A percentile compares a stretch with the other conserved stretches of the same genome.
Evolutionary conservation across 1,284 basidiomycete species (phyloP).

Genomic region (Anthracocystis setariae): DNA sequence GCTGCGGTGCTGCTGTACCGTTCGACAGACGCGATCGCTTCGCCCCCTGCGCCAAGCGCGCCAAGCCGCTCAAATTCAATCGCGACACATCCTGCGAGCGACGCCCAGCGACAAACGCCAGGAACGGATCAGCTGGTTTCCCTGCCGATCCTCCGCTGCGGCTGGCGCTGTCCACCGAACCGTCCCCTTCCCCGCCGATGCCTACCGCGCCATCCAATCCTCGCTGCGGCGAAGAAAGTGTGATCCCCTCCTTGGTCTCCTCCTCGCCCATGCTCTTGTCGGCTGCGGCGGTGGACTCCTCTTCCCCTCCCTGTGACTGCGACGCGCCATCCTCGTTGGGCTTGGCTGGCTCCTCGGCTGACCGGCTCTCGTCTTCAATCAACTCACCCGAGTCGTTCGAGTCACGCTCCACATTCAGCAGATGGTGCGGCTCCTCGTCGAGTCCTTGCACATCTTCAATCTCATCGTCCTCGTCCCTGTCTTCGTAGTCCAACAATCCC

Average conservation of each 20-base stretch:
- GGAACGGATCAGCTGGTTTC: conserved; percentile 48
- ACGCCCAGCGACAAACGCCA: conserved; percentile 53
- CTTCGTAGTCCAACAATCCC: conserved; percentile 47
- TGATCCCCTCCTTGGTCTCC: conserved; percentile 10
- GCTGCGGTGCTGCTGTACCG: conserved; percentile 12
- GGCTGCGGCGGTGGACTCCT: conserved; percentile 16
- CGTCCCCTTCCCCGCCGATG: conserved; percentile 4
- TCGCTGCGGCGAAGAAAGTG: conserved; percentile 47
- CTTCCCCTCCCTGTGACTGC: neutral
- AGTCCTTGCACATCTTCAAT: conserved; percentile 30
- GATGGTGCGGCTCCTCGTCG: conserved; percentile 48
- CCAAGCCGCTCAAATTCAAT: conserved; percentile 8
- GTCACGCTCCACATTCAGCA: conserved; percentile 45
- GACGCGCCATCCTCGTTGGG: neutral
- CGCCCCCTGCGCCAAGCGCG: neutral
- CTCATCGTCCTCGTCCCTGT: conserved; percentile 30
- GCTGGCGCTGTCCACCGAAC: conserved; percentile 23
- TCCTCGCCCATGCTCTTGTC: conserved; percentile 41
- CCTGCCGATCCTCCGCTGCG: conserved; percentile 1
- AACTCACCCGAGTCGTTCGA: conserved; percentile 43
- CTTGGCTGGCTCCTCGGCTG: neutral
- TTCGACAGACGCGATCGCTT: conserved; percentile 32
- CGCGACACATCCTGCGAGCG: conserved; percentile 37
- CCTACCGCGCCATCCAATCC: conserved; percentile 11
- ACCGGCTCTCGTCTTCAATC: conserved; percentile 32